These are phyloP conservation scores for Ambrosiella cleistominuta DNA, from an alignment of 2,329 filamentous ascomycete genomes.

Conservation along the genomic window DNA sequence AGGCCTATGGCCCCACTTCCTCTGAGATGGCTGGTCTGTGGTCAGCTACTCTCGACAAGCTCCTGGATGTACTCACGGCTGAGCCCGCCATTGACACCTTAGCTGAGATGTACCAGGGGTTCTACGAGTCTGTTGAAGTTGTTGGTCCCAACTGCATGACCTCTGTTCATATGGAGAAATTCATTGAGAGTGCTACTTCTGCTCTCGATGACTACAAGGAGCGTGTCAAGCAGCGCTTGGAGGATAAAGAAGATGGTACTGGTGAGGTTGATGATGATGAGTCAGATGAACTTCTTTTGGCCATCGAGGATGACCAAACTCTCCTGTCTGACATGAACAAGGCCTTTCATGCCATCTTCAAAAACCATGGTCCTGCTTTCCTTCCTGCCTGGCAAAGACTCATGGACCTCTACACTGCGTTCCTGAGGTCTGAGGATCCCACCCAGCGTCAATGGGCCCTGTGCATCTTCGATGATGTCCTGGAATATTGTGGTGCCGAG, in stretches of 20 bases:
- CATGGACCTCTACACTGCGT: conserved; percentile 67
- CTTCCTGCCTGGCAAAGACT: conserved; percentile 76
- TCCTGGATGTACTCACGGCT: conserved; percentile 80
- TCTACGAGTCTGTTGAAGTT: conserved; percentile 95
- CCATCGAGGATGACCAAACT: conserved; percentile 93
- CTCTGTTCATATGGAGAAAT: conserved; percentile 61
- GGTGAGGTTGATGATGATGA: conserved; percentile 82
- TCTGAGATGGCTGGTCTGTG: conserved; percentile 68
- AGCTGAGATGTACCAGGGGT: conserved; percentile 98
- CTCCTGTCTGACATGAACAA: conserved; percentile 99
- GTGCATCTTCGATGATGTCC: conserved; percentile 94
- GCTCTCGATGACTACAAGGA: conserved; percentile 86
- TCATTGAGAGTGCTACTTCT: conserved; percentile 71
- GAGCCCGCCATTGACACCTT: conserved; percentile 93
- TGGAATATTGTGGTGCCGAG: conserved; percentile 86
- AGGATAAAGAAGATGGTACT: conserved; percentile 56
- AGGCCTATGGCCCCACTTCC: conserved; percentile 67
- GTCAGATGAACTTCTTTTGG: conserved; percentile 69
- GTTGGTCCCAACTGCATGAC: conserved; percentile 71
- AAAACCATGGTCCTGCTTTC: conserved; percentile 77
- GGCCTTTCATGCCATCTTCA: conserved; percentile 97
- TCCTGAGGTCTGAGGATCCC: conserved; percentile 63
- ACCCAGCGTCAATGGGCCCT: conserved; percentile 97
- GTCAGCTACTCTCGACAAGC: conserved; percentile 70
- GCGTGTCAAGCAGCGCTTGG: conserved; percentile 64